These are phyloP conservation scores for Trichoderma semiorbis DNA, from an alignment of 2,329 filamentous ascomycete genomes.

Conservation along the genomic window DNA sequence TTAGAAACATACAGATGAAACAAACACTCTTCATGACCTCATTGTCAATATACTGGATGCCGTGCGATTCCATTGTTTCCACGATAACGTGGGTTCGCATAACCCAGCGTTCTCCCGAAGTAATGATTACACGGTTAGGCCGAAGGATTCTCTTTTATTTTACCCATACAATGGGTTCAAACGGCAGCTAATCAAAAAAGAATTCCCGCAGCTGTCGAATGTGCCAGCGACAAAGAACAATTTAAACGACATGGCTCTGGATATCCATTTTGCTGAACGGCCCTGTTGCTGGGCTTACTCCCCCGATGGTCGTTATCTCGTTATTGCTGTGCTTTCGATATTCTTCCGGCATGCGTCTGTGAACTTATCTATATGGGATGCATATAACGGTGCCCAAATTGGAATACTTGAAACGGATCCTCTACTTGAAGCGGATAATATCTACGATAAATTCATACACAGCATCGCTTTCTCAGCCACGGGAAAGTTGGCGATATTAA, in stretches of 20 bases:
- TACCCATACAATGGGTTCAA: neutral
- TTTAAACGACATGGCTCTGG: neutral
- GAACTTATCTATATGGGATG: neutral
- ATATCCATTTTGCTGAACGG: neutral
- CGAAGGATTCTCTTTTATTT: neutral
- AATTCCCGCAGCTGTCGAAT: neutral
- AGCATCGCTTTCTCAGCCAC: neutral
- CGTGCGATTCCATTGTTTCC: neutral
- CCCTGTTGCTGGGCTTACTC: no score
- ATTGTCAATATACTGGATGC: neutral
- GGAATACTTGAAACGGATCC: neutral
- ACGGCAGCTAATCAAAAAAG: fast-evolving
- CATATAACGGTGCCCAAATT: fast-evolving
- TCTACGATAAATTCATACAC: no score
- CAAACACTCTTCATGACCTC: neutral
- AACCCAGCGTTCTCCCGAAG: no score
- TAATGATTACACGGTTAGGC: neutral
- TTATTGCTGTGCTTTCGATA: no score
- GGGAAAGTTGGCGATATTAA: neutral
- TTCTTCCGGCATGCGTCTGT: no score
- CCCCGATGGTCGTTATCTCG: no score
- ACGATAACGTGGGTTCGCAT: neutral
- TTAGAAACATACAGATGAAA: no score
- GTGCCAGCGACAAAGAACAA: neutral
- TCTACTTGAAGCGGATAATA: no score